Conservation (phyloP, 169 alveolate species). For the Eimeria acervulina region DNA sequence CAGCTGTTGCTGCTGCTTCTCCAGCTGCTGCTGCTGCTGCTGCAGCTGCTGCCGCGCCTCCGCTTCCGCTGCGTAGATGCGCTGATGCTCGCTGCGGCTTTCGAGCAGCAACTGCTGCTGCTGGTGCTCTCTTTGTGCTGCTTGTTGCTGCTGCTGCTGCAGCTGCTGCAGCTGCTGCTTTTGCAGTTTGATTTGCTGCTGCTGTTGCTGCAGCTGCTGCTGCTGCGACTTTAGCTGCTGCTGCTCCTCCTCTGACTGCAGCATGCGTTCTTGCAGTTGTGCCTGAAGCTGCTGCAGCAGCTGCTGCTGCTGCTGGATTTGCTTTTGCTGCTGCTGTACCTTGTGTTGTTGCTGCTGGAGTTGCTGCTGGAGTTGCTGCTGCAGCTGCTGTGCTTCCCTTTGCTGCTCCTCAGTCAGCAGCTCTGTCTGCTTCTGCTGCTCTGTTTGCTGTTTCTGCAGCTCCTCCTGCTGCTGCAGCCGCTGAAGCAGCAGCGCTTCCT, state of each 20-base stretch:
- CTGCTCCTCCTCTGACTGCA: conserved; percentile 34
- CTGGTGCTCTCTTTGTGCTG: not conserved
- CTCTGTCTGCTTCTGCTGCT: conserved; percentile 64
- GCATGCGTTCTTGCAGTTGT: not conserved
- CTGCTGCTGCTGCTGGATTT: conserved; percentile 40
- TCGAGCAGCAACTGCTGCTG: conserved; percentile 53
- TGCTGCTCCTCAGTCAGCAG: conserved; percentile 13
- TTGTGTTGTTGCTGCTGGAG: conserved; percentile 61
- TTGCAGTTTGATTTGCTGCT: conserved; percentile 46
- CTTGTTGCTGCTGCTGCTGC: conserved; percentile 27
- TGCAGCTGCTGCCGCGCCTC: conserved; percentile 55
- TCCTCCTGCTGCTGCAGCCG: conserved; percentile 68
- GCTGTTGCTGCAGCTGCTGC: conserved; percentile 36
- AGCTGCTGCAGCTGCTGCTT: conserved; percentile 44
- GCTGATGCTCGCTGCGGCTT: conserved; percentile 54
- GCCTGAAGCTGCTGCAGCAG: conserved; percentile 42
- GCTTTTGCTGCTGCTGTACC: conserved; percentile 34
- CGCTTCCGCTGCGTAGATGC: conserved; percentile 36
- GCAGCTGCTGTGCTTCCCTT: conserved; percentile 50
- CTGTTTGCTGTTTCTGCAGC: conserved; percentile 18
- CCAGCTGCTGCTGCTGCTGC: conserved; percentile 24
- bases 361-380: conserved; percentile 62
- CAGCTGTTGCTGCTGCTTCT: not conserved
- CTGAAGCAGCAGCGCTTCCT: conserved; percentile 48
- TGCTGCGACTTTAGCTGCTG: conserved; percentile 24